These are phyloP conservation scores for Prosopis cineraria DNA, from an alignment of 306 rosid genomes.

Conservation along the genomic window DNA sequence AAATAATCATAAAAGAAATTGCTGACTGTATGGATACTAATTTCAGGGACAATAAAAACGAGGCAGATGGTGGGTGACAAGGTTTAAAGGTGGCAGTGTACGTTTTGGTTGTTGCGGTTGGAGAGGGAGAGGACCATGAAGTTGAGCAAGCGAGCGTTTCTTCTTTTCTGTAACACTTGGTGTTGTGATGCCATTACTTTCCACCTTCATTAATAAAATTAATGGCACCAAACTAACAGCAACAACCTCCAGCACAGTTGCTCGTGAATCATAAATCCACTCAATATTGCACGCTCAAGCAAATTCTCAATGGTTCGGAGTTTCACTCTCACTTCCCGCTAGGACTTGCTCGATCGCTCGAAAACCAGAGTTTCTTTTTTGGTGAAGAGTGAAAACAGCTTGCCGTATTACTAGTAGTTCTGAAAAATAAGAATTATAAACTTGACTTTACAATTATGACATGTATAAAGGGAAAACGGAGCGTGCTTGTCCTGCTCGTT, in stretches of 20 bases:
- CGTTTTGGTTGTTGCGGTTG: neutral
- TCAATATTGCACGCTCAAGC: neutral
- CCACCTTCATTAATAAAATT: neutral
- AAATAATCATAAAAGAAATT: no score
- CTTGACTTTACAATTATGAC: neutral
- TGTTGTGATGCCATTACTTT: neutral
- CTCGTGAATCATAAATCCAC: conserved; percentile 2
- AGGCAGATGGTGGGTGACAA: no score
- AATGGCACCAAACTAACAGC: neutral
- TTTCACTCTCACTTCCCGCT: no score
- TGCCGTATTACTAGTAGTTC: no score
- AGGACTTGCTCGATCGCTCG: no score
- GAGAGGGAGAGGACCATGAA: neutral
- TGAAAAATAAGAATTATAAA: no score
- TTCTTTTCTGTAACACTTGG: neutral
- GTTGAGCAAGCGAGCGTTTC: neutral
- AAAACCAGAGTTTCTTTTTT: no score
- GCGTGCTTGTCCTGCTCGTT: neutral
- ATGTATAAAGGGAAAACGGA: neutral
- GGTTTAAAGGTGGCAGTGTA: neutral
- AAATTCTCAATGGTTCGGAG: neutral
- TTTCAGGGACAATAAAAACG: no score
- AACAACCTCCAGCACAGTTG: conserved; percentile 12
- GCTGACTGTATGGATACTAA: no score
- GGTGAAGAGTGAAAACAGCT: no score